phyloP scores from a whole-genome alignment of 2,329 filamentous ascomycete species.

The Pseudogymnoascus sp. region DNA sequence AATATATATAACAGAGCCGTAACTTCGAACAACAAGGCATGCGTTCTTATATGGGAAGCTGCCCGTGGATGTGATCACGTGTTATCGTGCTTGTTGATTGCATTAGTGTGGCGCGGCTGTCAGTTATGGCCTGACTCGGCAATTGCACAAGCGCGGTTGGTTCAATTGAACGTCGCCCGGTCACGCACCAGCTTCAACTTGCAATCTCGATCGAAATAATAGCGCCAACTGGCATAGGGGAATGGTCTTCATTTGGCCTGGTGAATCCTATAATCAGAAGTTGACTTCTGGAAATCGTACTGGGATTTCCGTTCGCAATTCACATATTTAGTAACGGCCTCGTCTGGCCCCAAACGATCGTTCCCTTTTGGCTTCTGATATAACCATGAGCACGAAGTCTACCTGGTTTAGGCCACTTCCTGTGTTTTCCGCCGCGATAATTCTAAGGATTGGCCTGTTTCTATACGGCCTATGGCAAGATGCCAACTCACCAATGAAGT shows the following conservation, averaged over 20 bases:
- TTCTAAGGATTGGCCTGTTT: slow-evolving; percentile 65
- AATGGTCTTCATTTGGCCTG: neutral
- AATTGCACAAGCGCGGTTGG: neutral
- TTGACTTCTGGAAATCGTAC: neutral
- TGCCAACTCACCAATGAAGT: slow-evolving; percentile 83
- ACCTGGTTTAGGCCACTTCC: slow-evolving; percentile 29
- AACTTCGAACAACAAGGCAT: neutral
- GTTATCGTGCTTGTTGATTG: neutral
- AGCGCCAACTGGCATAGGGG: neutral
- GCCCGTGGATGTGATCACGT: neutral
- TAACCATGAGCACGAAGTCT: neutral
- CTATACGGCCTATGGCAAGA: slow-evolving; percentile 91
- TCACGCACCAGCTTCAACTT: neutral
- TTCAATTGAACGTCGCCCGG: neutral
- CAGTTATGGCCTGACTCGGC: neutral
- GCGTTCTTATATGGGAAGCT: neutral
- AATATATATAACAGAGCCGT: neutral
- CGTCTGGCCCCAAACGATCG: neutral
- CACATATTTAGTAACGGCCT: neutral
- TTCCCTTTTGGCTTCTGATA: neutral
- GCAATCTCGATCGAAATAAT: neutral
- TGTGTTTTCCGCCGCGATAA: slow-evolving; percentile 48
- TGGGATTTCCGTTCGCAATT: neutral
- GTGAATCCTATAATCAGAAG: neutral
- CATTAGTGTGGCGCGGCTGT: neutral